Evolutionary conservation across 768 basidiomycete species (phyloP).

Genomic region (Daedaleopsis sinensis): DNA sequence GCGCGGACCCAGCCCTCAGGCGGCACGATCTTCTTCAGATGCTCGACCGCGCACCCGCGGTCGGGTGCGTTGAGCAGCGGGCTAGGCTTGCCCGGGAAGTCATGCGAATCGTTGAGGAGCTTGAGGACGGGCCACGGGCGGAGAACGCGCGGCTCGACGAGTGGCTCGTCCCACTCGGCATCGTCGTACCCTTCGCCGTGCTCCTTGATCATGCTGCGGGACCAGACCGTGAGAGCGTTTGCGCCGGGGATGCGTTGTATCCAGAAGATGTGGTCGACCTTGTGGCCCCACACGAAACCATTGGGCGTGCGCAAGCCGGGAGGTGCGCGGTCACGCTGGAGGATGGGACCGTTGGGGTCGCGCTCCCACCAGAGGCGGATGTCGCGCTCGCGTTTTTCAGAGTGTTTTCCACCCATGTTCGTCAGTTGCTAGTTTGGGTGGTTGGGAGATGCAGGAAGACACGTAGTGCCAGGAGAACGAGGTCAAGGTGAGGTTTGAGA

Average conservation of each 20-base stretch:
- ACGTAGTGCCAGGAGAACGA: not conserved
- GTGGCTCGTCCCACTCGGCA: conserved; percentile 17
- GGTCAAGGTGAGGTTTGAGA: not conserved
- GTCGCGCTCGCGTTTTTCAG: conserved; percentile 9
- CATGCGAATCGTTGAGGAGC: conserved; percentile 3
- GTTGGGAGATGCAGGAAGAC: not conserved
- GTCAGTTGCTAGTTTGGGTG: not conserved
- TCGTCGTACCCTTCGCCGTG: conserved; percentile 33
- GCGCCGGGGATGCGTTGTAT: conserved; percentile 14
- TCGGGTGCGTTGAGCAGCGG: conserved; percentile 18
- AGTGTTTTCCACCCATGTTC: not conserved
- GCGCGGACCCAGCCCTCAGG: not conserved
- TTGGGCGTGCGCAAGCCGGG: conserved; percentile 22
- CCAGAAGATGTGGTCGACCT: conserved; percentile 14
- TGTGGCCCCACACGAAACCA: conserved; percentile 22
- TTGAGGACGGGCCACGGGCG: conserved; percentile 30
- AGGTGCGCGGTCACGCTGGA: conserved; percentile 7
- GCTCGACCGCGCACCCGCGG: conserved; percentile 23
- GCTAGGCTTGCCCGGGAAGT: not conserved
- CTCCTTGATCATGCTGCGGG: conserved; percentile 38
- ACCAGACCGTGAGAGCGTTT: conserved; percentile 34
- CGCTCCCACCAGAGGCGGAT: conserved; percentile 21
- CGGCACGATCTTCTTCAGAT: not conserved
- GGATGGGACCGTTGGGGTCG: conserved; percentile 19
- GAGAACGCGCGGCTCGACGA: conserved; percentile 24